Evolutionary conservation across 202 grass and related monocot species (phyloP).

Genomic region (Setaria italica): DNA sequence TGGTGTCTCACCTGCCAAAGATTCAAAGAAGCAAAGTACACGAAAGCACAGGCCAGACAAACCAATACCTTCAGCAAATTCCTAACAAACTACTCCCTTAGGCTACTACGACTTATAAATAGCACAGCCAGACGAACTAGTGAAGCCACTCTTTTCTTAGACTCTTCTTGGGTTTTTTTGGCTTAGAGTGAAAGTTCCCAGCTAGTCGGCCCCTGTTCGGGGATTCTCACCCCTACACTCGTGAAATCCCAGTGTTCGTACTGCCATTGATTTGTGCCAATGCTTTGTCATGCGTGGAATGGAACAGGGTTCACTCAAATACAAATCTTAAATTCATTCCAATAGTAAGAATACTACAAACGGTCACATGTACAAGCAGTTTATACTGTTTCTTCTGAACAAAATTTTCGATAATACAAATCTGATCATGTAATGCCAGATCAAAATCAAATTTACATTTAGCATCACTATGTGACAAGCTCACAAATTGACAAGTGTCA

Average conservation of each 20-base stretch:
- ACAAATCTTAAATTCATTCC: not conserved
- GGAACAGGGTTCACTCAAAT: not conserved
- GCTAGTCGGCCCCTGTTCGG: not conserved
- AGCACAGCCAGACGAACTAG: not conserved
- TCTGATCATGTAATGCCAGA: not conserved
- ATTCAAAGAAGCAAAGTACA: not conserved
- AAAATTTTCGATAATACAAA: not conserved
- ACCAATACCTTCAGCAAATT: not conserved
- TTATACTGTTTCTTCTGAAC: not conserved
- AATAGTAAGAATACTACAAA: not conserved
- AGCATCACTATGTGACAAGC: not conserved
- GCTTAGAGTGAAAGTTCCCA: not conserved
- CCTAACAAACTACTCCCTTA: not conserved
- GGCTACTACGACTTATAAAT: not conserved
- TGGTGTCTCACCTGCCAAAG: not conserved
- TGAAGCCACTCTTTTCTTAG: not conserved
- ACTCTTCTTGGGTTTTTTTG: not conserved
- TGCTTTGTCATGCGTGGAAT: not conserved
- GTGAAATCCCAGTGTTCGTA: not conserved
- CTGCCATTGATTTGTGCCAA: not conserved
- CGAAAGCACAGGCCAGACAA: not conserved
- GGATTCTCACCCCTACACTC: not conserved
- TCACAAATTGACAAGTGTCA: not conserved
- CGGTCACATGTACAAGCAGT: not conserved
- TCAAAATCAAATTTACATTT: conserved; percentile 21